Percentiles rank a stretch among this genome's conserved stretches.
These are phyloP conservation scores for Setomelanomma holmii DNA, from an alignment of 2,329 filamentous ascomycete species.

Conservation along the genomic window DNA sequence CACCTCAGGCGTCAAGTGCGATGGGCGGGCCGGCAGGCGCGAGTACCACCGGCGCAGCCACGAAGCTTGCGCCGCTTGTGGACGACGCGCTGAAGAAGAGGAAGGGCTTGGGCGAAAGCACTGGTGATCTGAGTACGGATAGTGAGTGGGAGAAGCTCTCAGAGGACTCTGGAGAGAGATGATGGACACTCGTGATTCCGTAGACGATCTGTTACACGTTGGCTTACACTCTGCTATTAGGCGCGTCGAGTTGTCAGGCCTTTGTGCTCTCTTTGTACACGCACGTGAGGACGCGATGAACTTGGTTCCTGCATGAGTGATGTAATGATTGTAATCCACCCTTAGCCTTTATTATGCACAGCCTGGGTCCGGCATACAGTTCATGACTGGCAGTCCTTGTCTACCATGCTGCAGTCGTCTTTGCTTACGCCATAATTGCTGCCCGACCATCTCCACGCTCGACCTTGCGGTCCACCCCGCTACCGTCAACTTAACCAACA, in stretches of 20 bases:
- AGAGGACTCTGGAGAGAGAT: slow-evolving; percentile 50
- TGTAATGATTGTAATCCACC: neutral
- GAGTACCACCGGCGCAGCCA: slow-evolving; percentile 39
- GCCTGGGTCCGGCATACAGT: too few species aligned
- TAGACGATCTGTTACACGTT: slow-evolving; percentile 8
- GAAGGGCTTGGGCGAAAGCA: slow-evolving; percentile 55
- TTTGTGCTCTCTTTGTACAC: neutral
- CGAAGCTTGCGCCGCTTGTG: slow-evolving; percentile 36
- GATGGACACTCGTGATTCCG: slow-evolving; percentile 9
- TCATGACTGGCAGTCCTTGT: neutral
- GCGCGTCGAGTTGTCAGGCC: neutral
- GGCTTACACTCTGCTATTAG: neutral
- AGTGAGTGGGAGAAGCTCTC: slow-evolving; percentile 98
- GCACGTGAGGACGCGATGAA: slow-evolving; percentile 36
- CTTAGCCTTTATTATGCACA: neutral
- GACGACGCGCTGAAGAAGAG: slow-evolving; percentile 55
- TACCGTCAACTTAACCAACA: slow-evolving; percentile 18
- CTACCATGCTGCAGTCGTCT: neutral
- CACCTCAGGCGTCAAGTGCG: slow-evolving; percentile 22
- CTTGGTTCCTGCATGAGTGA: slow-evolving; percentile 11
- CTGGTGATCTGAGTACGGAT: slow-evolving; percentile 76
- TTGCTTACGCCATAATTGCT: slow-evolving; percentile 1
- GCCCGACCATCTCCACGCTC: slow-evolving; percentile 2
- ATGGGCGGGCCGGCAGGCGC: slow-evolving; percentile 21
- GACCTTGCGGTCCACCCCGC: slow-evolving; percentile 31